phyloP scores from a whole-genome alignment of 768 basidiomycete genomes.

The Lentinula lateritia region DNA sequence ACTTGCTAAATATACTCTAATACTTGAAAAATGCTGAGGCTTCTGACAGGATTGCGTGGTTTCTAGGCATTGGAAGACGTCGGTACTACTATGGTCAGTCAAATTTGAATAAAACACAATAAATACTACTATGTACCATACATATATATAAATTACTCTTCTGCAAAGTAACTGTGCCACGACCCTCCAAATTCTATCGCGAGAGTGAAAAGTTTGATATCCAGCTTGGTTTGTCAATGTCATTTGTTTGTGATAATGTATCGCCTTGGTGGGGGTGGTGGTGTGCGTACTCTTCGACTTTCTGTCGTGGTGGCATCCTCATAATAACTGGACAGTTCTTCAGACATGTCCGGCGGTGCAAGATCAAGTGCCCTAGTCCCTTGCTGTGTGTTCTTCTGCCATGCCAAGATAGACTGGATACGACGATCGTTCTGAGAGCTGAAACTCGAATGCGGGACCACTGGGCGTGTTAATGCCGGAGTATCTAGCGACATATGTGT shows the following conservation, averaged over 20 bases:
- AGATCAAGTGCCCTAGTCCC: slow-evolving; percentile 17
- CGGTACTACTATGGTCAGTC: slow-evolving; percentile 32
- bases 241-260: slow-evolving; percentile 29
- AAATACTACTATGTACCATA: background rate
- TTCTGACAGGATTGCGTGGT: slow-evolving; percentile 47
- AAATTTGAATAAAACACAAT: slow-evolving; percentile 1
- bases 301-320: slow-evolving; percentile 20
- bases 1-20: too few species aligned
- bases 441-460: background rate
- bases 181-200: background rate
- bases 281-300: slow-evolving; percentile 13
- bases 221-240: background rate
- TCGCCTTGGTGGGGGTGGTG: slow-evolving; percentile 18
- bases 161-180: background rate
- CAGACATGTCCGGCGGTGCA: slow-evolving; percentile 20
- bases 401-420: slow-evolving; percentile 21
- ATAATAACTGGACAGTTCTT: slow-evolving; percentile 27
- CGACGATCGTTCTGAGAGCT: background rate
- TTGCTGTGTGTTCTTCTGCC: slow-evolving; percentile 23
- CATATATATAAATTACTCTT: background rate
- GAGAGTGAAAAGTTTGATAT: too few species aligned
- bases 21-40: background rate
- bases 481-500: slow-evolving; percentile 1
- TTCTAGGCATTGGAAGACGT: slow-evolving; percentile 43
- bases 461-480: background rate